Evolutionary conservation across 1,284 basidiomycete genomes (phyloP).

Genomic region (Amylostereum areolatum): DNA sequence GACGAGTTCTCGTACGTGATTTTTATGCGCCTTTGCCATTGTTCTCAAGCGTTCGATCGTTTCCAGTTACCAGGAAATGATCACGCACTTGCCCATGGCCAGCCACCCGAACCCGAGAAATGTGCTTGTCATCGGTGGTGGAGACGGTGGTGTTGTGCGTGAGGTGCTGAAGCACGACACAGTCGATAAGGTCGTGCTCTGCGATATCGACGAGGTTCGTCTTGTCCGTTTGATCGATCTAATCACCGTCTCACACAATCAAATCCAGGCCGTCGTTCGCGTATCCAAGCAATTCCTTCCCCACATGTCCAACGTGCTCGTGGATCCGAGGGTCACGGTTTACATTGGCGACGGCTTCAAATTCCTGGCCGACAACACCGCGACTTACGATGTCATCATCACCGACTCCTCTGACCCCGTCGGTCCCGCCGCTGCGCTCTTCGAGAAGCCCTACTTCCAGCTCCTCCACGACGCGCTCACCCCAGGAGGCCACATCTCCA

Average conservation of each 20-base stretch:
- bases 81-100: constrained; percentile 91
- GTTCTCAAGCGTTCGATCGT: constrained; percentile 3
- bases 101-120: constrained; percentile 96
- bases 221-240: background rate
- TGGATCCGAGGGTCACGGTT: constrained; percentile 82
- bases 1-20: constrained; percentile 92
- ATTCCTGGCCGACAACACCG: constrained; percentile 87
- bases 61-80: constrained; percentile 98
- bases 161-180: constrained; percentile 94
- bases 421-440: constrained; percentile 91
- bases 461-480: constrained; percentile 87
- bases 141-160: constrained; percentile 94
- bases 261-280: constrained; percentile 79
- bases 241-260: background rate
- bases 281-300: constrained; percentile 93
- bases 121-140: constrained; percentile 96
- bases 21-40: background rate
- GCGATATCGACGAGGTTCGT: constrained; percentile 93
- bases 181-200: constrained; percentile 91
- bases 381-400: constrained; percentile 96
- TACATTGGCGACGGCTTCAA: constrained; percentile 96
- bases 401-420: constrained; percentile 99
- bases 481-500: constrained; percentile 91
- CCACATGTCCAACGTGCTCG: constrained; percentile 86
- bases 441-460: constrained; percentile 97